phyloP scores from a whole-genome alignment of 2,329 filamentous ascomycete species.

The Fusarium chlamydosporum region DNA sequence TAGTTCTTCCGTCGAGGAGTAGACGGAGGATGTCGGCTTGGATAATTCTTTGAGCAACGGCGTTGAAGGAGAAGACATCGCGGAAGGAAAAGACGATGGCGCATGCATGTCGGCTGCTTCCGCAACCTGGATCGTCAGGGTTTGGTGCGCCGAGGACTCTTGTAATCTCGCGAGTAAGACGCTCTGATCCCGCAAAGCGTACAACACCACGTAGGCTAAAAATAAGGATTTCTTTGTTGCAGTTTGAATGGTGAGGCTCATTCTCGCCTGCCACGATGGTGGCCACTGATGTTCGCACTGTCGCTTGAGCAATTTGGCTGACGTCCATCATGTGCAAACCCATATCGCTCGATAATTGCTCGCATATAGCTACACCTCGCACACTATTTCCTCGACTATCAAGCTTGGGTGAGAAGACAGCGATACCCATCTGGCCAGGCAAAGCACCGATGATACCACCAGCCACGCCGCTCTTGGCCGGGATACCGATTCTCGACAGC shows the following conservation, averaged over 20 bases:
- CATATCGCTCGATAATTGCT: conserved; percentile 53
- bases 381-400: conserved; percentile 55
- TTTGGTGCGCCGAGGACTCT: conserved; percentile 48
- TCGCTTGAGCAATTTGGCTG: conserved; percentile 52
- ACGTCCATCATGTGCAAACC: conserved; percentile 56
- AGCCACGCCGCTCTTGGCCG: conserved; percentile 56
- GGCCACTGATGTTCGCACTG: conserved; percentile 50
- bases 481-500: conserved; percentile 57
- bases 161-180: conserved; percentile 52
- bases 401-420: conserved; percentile 53
- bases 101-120: conserved; percentile 46
- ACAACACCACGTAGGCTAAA: conserved; percentile 55
- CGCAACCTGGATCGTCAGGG: conserved; percentile 48
- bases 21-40: conserved; percentile 51
- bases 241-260: conserved; percentile 49
- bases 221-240: conserved; percentile 51
- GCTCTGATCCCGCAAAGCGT: conserved; percentile 54
- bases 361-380: conserved; percentile 52
- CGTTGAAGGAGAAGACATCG: conserved; percentile 53
- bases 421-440: conserved; percentile 53
- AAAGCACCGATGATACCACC: conserved; percentile 54
- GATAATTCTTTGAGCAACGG: conserved; percentile 51
- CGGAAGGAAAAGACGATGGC: conserved; percentile 54
- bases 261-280: conserved; percentile 50
- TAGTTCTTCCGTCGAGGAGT: conserved; percentile 44